A percentile compares a stretch with the other conserved stretches of the same genome.
Evolutionary conservation across 1,139 yeast species (phyloP).

Genomic region (Chernovozyma sophiae-reginae): DNA sequence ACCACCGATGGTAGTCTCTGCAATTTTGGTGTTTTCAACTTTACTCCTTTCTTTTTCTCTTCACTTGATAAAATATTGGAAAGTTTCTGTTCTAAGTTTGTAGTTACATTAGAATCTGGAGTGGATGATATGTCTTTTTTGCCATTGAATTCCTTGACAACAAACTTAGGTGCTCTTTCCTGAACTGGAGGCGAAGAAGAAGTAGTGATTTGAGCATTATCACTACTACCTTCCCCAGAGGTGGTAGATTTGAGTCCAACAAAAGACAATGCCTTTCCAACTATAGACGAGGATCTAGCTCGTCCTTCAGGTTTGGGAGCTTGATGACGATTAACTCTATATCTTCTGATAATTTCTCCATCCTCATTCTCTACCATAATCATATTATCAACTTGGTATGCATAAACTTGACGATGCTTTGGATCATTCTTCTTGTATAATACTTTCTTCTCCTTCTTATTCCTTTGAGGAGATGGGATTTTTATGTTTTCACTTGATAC

Average conservation of each 20-base stretch:
- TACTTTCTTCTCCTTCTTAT: slow-evolving; percentile 14
- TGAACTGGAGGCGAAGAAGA: neutral
- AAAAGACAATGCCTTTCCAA: slow-evolving; percentile 44
- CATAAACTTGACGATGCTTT: slow-evolving; percentile 33
- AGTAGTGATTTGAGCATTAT: neutral
- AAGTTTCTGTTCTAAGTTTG: neutral
- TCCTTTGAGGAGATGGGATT: slow-evolving; percentile 2
- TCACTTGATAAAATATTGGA: neutral
- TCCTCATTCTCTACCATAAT: slow-evolving; percentile 85
- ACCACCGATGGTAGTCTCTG: slow-evolving; percentile 1
- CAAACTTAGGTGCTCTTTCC: neutral
- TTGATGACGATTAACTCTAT: slow-evolving; percentile 59
- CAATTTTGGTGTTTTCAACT: neutral
- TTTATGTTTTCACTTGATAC: neutral
- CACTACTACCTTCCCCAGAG: neutral
- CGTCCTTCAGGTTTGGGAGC: slow-evolving; percentile 11
- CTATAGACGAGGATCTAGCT: slow-evolving; percentile 31
- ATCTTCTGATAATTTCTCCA: slow-evolving; percentile 86
- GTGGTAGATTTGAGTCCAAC: slow-evolving; percentile 42
- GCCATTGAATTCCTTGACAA: neutral
- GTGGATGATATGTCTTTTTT: neutral
- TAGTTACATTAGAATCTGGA: neutral
- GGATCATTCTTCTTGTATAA: slow-evolving; percentile 30
- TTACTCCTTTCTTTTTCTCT: neutral
- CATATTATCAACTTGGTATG: slow-evolving; percentile 57